Evolutionary conservation across 768 basidiomycete genomes (phyloP).

Genomic region (Exidia glandulosa): DNA sequence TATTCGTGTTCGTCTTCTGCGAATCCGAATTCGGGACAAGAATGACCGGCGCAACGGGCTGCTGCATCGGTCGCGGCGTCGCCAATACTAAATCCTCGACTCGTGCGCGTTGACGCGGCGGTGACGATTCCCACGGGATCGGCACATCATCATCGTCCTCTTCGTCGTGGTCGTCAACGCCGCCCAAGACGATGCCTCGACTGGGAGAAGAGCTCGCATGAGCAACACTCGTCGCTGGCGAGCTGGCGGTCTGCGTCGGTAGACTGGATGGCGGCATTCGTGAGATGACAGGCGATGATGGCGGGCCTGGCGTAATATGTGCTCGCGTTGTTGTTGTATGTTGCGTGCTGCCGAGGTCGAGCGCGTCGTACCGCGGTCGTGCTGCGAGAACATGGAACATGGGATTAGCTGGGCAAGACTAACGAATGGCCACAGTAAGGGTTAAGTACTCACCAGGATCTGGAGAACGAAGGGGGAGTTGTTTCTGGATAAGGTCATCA

Average conservation of each 20-base stretch:
- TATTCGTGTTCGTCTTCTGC: too few relatives aligned
- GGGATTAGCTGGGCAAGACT: neutral
- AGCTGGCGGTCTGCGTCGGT: neutral
- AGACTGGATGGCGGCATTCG: neutral
- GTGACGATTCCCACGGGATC: neutral
- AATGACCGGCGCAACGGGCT: neutral
- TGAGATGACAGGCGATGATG: neutral
- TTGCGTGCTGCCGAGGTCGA: neutral
- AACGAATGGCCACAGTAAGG: neutral
- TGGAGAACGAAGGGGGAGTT: neutral
- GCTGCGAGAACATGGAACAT: neutral
- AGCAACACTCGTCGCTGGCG: neutral
- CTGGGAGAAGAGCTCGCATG: too few relatives aligned
- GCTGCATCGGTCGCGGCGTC: neutral
- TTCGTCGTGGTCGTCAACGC: neutral
- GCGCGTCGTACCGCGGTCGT: neutral
- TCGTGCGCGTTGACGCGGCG: neutral
- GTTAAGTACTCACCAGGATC: neutral
- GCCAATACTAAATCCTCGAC: neutral
- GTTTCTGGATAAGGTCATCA: neutral
- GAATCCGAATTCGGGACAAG: neutral
- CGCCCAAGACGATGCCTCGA: too few relatives aligned
- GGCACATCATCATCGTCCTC: neutral
- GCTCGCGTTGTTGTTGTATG: neutral
- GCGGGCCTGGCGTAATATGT: neutral